Evolutionary conservation across 305 asterid species (phyloP).

Genomic region (Fraxinus latifolia): DNA sequence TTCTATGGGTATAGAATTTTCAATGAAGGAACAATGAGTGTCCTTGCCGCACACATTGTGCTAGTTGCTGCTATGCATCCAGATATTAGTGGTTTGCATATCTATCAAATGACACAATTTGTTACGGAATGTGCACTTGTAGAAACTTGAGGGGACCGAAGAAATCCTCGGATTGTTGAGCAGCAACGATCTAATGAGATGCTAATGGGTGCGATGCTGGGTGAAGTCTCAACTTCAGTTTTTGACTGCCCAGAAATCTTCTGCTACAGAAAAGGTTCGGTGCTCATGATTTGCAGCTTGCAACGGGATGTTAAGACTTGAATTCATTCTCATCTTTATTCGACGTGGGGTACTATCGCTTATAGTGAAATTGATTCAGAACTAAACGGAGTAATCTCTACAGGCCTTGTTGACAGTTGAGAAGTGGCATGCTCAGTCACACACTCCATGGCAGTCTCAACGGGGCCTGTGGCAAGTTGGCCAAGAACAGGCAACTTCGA

Average conservation of each 20-base stretch:
- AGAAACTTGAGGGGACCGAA: constrained; percentile 60
- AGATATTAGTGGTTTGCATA: constrained; percentile 37
- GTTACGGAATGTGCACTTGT: constrained; percentile 25
- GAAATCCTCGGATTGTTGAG: constrained; percentile 53
- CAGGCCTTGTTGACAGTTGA: no score
- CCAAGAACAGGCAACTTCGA: no score
- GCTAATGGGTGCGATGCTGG: constrained; percentile 57
- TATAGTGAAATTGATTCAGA: no score
- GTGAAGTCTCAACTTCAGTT: constrained; percentile 79
- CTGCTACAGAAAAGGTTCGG: no score
- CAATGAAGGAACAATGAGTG: constrained; percentile 83
- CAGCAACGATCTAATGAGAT: constrained; percentile 70
- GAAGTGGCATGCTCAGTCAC: no score
- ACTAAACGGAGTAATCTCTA: no score
- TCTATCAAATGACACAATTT: neutral
- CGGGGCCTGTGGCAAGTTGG: no score
- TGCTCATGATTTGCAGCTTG: no score
- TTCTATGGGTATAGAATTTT: neutral
- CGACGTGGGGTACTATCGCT: no score
- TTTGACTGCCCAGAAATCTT: constrained; percentile 43
- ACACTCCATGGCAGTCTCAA: no score
- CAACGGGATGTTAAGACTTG: no score
- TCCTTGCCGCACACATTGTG: constrained; percentile 98
- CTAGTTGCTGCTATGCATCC: constrained; percentile 88
- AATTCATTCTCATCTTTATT: no score